Evolutionary conservation across 2,329 filamentous ascomycete species (phyloP), one percentile per base, ranked within the genome.

Genomic region (Aspergillus ustus): DNA sequence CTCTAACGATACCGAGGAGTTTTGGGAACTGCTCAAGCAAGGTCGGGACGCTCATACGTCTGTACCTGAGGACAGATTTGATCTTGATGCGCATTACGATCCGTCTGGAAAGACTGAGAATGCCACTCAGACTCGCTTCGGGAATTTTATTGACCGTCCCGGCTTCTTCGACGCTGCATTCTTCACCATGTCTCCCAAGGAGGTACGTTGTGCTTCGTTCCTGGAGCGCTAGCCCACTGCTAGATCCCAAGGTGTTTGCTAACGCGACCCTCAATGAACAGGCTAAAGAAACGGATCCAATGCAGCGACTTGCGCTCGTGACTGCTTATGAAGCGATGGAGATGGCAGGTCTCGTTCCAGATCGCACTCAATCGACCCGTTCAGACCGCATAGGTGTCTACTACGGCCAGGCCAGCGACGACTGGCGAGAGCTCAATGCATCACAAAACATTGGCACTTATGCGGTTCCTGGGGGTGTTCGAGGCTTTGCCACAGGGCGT

Each of bases 281-380:
- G 31, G 31, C 31, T 34, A 34, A 34, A 34, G 31, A 92, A 72
- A 92, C 89, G 0, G 91, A 93, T 73, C 91, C 91, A 0, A 91
- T 90, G 86, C 90, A 92, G 70, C 85, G 91, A 66, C 81, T 93
- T 63, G 88, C 89, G 2, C 78, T 94, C 19, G 84, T 88, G 9
- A 92, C 90, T 1, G 89, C 90, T 0, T 93, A 92, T 69, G 91
- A 93, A 71, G 91, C 91, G 0, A 80, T 94, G 48, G 91, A 95
- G 73, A 89, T 89, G 85, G 87, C 89, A 22, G 91, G 91, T 89
- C 70, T 90, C 69, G 87, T 91, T 7, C 86, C 87, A 0, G 88
- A 90, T 75, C 81, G 88, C 43, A 90, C 88, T 0, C 82, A 87
- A 0, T 89, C 87, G 0, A 89, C 87, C 3, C 83, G 84, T 66